phyloP scores from a whole-genome alignment of 2,329 filamentous ascomycete species.

The Penicillium sp. region DNA sequence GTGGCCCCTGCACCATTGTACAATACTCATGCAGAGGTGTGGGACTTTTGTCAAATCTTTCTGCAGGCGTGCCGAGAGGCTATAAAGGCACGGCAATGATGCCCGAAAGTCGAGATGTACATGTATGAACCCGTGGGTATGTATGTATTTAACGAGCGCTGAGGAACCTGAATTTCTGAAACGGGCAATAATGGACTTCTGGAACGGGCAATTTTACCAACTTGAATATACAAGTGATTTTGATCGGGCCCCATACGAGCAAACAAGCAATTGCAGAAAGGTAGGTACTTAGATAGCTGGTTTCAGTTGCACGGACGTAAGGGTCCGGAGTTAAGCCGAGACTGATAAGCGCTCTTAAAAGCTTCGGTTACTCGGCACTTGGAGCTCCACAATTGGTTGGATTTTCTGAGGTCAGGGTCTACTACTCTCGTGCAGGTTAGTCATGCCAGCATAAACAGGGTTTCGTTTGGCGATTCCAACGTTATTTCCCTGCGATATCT shows the following conservation, averaged over 20 bases:
- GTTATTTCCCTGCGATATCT: background rate
- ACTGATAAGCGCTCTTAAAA: background rate
- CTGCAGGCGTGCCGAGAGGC: slow-evolving; percentile 48
- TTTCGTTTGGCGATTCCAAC: background rate
- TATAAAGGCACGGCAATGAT: slow-evolving; percentile 16
- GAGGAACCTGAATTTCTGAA: background rate
- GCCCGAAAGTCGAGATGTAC: background rate
- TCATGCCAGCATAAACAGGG: background rate
- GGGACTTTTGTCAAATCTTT: slow-evolving; percentile 59
- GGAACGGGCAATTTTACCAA: too few species aligned
- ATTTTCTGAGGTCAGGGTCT: background rate
- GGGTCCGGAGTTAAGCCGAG: background rate
- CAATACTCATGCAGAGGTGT: slow-evolving; percentile 75
- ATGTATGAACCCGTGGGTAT: background rate
- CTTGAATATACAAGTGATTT: too few species aligned
- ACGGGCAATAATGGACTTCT: too few species aligned
- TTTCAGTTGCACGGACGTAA: background rate
- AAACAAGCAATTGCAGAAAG: too few species aligned
- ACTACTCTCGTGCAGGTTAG: background rate
- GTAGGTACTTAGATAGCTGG: too few species aligned
- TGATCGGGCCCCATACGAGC: too few species aligned
- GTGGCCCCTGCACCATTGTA: slow-evolving; percentile 84
- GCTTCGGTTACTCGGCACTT: slow-evolving; percentile 23
- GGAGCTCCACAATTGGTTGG: background rate
- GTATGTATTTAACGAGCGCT: background rate